These are phyloP conservation scores for Cercospora janseana DNA, from an alignment of 2,329 filamentous ascomycete species.

Conservation along the genomic window DNA sequence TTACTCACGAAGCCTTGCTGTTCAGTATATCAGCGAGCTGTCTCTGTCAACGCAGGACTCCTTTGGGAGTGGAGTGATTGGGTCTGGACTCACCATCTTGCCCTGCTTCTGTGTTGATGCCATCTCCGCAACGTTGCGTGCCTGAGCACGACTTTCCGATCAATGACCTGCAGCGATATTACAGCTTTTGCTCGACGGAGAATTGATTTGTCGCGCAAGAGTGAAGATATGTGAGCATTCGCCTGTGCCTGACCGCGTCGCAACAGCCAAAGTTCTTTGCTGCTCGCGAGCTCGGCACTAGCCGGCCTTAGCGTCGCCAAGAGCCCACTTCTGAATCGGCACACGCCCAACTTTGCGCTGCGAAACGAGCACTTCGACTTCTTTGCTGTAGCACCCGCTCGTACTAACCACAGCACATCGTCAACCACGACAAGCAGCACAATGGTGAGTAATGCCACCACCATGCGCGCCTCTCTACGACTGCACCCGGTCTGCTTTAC, in stretches of 20 bases:
- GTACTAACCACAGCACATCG: slow-evolving; percentile 19
- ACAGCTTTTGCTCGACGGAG: background rate
- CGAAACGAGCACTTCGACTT: slow-evolving; percentile 2
- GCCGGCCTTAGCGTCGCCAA: slow-evolving; percentile 5
- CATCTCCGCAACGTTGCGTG: slow-evolving; percentile 43
- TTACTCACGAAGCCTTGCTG: slow-evolving; percentile 65
- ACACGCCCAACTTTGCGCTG: slow-evolving; percentile 2
- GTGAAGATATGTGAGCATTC: background rate
- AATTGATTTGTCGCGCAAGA: background rate
- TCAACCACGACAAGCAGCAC: slow-evolving; percentile 36
- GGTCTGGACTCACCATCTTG: slow-evolving; percentile 82
- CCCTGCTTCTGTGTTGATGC: slow-evolving; percentile 70
- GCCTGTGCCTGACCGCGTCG: slow-evolving; percentile 3
- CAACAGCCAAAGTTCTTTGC: slow-evolving; percentile 9
- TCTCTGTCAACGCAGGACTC: slow-evolving; percentile 45
- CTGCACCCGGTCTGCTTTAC: slow-evolving; percentile 13
- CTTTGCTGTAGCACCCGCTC: slow-evolving; percentile 5
- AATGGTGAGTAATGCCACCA: slow-evolving; percentile 47
- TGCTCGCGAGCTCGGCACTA: slow-evolving; percentile 1
- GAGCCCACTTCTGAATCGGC: slow-evolving; percentile 8
- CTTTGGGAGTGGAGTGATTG: slow-evolving; percentile 24
- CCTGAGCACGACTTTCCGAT: slow-evolving; percentile 41
- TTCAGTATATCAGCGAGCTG: slow-evolving; percentile 42
- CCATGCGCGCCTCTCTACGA: slow-evolving; percentile 16
- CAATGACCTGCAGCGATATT: background rate